Conservation (phyloP, 441 rosid genomes). For the Erodium moschatum region DNA sequence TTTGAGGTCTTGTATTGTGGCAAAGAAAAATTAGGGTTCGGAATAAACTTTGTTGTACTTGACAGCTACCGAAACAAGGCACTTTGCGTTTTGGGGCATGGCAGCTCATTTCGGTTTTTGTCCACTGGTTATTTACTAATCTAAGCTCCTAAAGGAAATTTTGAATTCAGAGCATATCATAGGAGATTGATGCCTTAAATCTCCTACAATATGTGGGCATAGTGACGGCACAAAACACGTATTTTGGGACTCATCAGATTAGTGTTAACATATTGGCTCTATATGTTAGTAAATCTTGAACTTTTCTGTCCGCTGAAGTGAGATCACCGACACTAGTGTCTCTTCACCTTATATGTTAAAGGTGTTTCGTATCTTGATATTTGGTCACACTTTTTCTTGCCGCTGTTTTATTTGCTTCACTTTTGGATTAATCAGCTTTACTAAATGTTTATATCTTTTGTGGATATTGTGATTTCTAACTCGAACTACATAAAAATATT, state of each 20-base stretch:
- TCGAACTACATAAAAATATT: background rate
- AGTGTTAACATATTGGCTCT: too few species aligned
- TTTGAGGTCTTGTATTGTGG: background rate
- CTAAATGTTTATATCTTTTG: background rate
- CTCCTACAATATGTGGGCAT: background rate
- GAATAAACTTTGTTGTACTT: background rate
- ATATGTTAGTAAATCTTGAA: too few species aligned
- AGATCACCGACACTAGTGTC: too few species aligned
- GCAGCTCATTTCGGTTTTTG: too few species aligned
- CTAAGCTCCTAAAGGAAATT: background rate
- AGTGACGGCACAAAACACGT: background rate
- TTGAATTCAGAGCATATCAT: background rate
- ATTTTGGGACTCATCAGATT: too few species aligned
- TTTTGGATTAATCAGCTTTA: background rate
- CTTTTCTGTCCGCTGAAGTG: too few species aligned
- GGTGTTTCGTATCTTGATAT: too few species aligned
- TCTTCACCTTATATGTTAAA: too few species aligned
- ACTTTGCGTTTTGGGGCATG: background rate
- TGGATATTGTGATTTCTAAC: conserved; percentile 1
- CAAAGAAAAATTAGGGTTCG: background rate
- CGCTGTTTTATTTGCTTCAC: background rate
- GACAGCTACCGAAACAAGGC: background rate
- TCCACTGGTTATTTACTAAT: background rate
- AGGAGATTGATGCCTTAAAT: background rate
- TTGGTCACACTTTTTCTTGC: too few species aligned